Percentiles rank a stretch among this genome's conserved stretches.
Evolutionary conservation across 179 eudicot species (phyloP).

Genomic region (Vitellaria paradoxa): DNA sequence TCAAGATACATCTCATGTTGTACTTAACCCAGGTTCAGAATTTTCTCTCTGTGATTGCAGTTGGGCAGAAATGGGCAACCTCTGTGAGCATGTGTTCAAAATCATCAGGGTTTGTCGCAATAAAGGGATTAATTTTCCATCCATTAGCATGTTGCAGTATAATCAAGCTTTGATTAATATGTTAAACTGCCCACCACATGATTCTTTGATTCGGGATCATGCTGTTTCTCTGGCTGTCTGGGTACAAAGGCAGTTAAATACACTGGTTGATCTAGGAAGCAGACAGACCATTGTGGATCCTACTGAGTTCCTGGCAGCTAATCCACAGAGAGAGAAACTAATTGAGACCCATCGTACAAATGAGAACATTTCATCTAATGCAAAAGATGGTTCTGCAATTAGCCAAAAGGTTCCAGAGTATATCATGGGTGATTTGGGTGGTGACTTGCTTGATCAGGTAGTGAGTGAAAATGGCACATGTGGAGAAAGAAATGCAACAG

Average conservation of each 20-base stretch:
- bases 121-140: conserved; percentile 44
- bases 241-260: conserved; percentile 57
- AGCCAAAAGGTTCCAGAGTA: not conserved
- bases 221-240: conserved; percentile 77
- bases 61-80: conserved; percentile 60
- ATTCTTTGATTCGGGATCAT: conserved; percentile 85
- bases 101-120: conserved; percentile 41
- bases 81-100: conserved; percentile 85
- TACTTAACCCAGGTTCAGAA: conserved; percentile 76
- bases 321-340: conserved; percentile 10
- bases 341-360: conserved; percentile 6
- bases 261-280: conserved; percentile 25
- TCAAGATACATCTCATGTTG: conserved; percentile 35
- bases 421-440: conserved; percentile 8
- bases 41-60: conserved; percentile 74
- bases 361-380: conserved; percentile 12
- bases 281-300: conserved; percentile 19
- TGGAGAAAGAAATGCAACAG: conserved; percentile 15
- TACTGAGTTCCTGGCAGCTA: conserved; percentile 7
- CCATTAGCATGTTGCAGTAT: conserved; percentile 62
- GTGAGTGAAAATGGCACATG: conserved; percentile 18
- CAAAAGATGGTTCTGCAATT: conserved; percentile 16
- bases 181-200: conserved; percentile 57
- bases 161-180: conserved; percentile 57
- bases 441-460: conserved; percentile 7